A percentile compares a stretch with the other conserved stretches of the same genome.
Conservation (phyloP, 2,329 filamentous ascomycete genomes). For the Fusarium scirpi region DNA sequence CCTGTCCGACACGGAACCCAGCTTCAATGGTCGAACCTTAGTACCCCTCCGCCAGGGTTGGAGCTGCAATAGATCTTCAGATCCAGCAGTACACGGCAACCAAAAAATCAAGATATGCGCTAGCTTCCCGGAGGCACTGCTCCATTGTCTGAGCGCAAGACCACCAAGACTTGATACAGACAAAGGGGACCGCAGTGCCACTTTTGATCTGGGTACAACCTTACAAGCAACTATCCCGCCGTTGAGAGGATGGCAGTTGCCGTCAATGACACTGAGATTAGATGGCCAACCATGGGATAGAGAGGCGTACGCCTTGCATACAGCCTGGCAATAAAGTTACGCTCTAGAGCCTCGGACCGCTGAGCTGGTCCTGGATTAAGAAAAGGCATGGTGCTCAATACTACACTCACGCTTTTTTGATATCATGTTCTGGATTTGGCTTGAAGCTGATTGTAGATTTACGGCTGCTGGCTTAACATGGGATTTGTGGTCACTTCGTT, state of each 20-base stretch:
- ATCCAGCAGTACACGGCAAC: slow-evolving; percentile 38
- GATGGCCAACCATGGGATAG: background rate
- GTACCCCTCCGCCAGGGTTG: slow-evolving; percentile 28
- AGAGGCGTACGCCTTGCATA: background rate
- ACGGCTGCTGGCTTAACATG: background rate
- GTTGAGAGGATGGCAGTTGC: background rate
- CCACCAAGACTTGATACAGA: background rate
- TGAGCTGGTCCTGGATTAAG: background rate
- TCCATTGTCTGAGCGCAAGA: slow-evolving; percentile 20
- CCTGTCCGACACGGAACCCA: slow-evolving; percentile 14
- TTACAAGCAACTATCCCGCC: slow-evolving; percentile 3
- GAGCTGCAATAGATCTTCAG: slow-evolving; percentile 38
- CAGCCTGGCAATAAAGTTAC: background rate
- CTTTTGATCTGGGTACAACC: slow-evolving; percentile 7
- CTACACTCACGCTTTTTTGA: background rate
- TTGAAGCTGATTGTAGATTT: background rate
- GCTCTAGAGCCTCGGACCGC: background rate
- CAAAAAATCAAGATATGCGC: slow-evolving; percentile 9
- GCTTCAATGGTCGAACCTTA: slow-evolving; percentile 20
- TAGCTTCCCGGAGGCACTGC: slow-evolving; percentile 34
- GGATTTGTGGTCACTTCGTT: background rate
- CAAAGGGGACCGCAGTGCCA: slow-evolving; percentile 11
- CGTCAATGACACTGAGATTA: slow-evolving; percentile 15
- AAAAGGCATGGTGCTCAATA: background rate
- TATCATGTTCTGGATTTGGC: background rate